Evolutionary conservation across 1,139 yeast genomes (phyloP), one percentile per base, ranked within the genome.

Genomic region (Scheffersomyces parashehatae): DNA sequence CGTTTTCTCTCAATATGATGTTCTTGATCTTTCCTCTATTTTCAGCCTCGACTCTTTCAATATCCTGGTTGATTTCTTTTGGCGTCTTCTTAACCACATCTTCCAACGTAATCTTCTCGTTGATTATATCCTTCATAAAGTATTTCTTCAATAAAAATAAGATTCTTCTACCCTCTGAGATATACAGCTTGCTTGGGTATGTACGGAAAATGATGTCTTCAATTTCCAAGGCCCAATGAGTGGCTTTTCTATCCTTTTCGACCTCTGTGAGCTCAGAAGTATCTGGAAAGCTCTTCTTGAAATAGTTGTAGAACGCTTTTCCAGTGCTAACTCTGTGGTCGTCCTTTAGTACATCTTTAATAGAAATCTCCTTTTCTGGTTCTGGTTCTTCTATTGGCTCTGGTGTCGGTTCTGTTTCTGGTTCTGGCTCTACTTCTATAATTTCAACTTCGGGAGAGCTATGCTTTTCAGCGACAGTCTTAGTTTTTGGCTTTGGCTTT

Each of bases 61-160:
- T 70, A 52, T 85, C 95, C 3, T 88, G 88, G 55, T 87, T 88
- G 57, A 82, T 73, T 51, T 86, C 88, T 50, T 82, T 85, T 3
- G 79, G 79, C 4, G 82, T 69, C 73, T 85, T 71, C 26, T 66
- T 68, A 5, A 83, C 87, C 41, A 85, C 68, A 47, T 79, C 73
- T 9, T 65, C 64, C 29, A 83, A 74, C 1, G 76, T 60, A 29
- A 83, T 62, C 29, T 69, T 65, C 20, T 77, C 73, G 15, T 72
- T 67, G 30, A 81, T 64, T 5, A 85, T 75, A 35, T 80, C 59
- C 68, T 73, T 65, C 45, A 83, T 65, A 26, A 70, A 62, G 11
- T 70, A 63, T 44, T 67, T 68, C 51, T 68, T 69, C 41, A 68
- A 56, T 44, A 70, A 54, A 44, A 68, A 70, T 54, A 70, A 60